A percentile compares a stretch with the other conserved stretches of the same genome.
phyloP scores from a whole-genome alignment of 495 filamentous ascomycete species.

The Articulospora tetracladia region DNA sequence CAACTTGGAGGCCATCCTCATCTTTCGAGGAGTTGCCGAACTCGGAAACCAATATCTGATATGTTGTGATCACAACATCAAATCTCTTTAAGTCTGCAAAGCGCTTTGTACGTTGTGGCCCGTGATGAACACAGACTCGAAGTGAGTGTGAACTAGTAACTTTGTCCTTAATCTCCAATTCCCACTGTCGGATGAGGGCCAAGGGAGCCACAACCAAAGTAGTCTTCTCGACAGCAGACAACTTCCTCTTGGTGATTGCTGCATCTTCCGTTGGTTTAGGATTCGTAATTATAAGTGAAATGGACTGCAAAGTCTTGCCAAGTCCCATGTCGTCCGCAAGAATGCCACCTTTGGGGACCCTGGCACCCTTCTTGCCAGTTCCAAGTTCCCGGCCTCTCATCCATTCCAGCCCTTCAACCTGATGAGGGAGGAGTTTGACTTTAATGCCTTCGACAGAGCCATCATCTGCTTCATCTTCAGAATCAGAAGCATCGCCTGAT shows the following conservation, averaged over 20 bases:
- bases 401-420: slow-evolving; percentile 89
- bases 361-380: slow-evolving; percentile 59
- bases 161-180: slow-evolving; percentile 81
- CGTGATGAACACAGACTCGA: slow-evolving; percentile 85
- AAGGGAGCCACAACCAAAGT: slow-evolving; percentile 94
- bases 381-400: slow-evolving; percentile 88
- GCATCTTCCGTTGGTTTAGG: slow-evolving; percentile 55
- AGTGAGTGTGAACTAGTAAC: slow-evolving; percentile 63
- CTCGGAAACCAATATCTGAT: slow-evolving; percentile 90
- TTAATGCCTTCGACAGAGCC: slow-evolving; percentile 77
- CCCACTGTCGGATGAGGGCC: slow-evolving; percentile 96
- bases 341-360: slow-evolving; percentile 77
- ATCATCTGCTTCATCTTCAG: slow-evolving; percentile 66
- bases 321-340: slow-evolving; percentile 85
- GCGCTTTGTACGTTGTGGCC: slow-evolving; percentile 75
- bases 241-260: slow-evolving; percentile 46
- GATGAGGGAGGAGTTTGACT: slow-evolving; percentile 85
- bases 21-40: slow-evolving; percentile 57
- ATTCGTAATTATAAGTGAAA: slow-evolving; percentile 79
- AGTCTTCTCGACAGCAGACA: slow-evolving; percentile 63
- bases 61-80: slow-evolving; percentile 97
- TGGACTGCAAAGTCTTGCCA: slow-evolving; percentile 80
- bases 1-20: slow-evolving; percentile 55
- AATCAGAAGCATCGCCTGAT: slow-evolving; percentile 40
- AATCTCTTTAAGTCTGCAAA: slow-evolving; percentile 71